Percentiles rank a stretch among this genome's conserved stretches.
Conservation (phyloP, 1,139 yeast genomes). For the Kodamaea sp. region DNA sequence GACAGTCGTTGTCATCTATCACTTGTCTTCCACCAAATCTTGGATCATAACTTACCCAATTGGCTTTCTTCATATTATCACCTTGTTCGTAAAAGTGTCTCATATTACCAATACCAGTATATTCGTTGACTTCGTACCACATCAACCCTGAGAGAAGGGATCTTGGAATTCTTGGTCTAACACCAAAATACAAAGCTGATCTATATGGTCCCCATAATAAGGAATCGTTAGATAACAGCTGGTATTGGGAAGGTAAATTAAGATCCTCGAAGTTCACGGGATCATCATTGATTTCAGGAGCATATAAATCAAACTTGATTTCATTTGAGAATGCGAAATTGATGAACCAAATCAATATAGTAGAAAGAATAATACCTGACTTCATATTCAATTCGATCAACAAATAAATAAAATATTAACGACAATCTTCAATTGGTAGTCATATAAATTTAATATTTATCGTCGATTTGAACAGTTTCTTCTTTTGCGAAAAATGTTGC, state of each 20-base stretch:
- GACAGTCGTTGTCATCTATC: conserved; percentile 64
- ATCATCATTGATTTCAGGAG: conserved; percentile 5
- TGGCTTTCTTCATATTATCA: conserved; percentile 70
- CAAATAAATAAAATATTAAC: too few species aligned
- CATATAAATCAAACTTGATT: conserved; percentile 16
- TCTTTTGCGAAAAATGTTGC: too few species aligned
- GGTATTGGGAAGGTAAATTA: conserved; percentile 20
- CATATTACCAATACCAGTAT: conserved; percentile 53
- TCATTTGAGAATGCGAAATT: background rate
- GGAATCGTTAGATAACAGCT: conserved; percentile 30
- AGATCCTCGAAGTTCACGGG: conserved; percentile 6
- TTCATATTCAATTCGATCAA: too few species aligned
- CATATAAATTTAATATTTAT: too few species aligned
- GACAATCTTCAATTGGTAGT: too few species aligned
- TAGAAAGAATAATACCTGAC: too few species aligned
- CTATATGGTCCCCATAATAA: conserved; percentile 89
- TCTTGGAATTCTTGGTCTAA: conserved; percentile 75
- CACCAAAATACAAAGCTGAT: conserved; percentile 80
- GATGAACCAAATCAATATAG: too few species aligned
- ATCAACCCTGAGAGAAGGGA: conserved; percentile 78
- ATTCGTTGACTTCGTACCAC: conserved; percentile 77
- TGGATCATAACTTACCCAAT: conserved; percentile 87
- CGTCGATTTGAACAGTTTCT: too few species aligned
- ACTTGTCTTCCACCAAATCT: conserved; percentile 81
- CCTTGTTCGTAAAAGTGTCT: conserved; percentile 79